Evolutionary conservation across 1,284 basidiomycete genomes (phyloP), one percentile per base, ranked within the genome.

Genomic region (Ceratobasidium sp.): DNA sequence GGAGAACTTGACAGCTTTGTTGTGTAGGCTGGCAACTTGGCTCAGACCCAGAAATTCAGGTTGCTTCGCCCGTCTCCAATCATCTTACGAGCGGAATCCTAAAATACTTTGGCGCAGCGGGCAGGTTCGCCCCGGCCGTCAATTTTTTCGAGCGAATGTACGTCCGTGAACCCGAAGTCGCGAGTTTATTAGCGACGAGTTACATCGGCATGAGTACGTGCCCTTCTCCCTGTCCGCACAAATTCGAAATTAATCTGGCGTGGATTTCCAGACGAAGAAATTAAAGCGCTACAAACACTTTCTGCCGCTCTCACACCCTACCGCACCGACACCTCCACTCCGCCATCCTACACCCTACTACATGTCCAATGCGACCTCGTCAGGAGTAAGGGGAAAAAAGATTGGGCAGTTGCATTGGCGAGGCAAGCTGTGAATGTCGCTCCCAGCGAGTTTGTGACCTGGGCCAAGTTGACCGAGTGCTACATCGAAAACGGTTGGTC

Each of bases 21-120:
- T 29, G 31, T 55, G 2, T 68, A 93, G 94, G 96, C 32, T 99
- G 96, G 97, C 96, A 98, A 78, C 91, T 98, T 1, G 96, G 96
- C 2, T 98, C 95, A 0, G 96, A 98, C 74, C 96, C 96, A 0
- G 97, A 99, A 79, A 96, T 98, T 38, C 97, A 99, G 78, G 96
- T 99, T 22, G 96, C 96, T 0, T 98, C 96, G 0, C 86, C 96
- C n/a, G 94, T 98, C 4, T 95, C 93, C 40, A 99, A 99, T 78
- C 96, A 99, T 77, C 85, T 99, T 13, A 96, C 95, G 0, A 91
- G 94, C 2, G 96, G 92, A 0, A 87, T 98, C 74, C 87, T 98
- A 83, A 98, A 98, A 78, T 98, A 98, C 80, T 99, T 99, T 77
- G 93, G 95, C 12, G 93, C 96, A 75, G 89, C 92, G 69, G 94